phyloP scores from a whole-genome alignment of 2,329 filamentous ascomycete species.

The Colletotrichum sp. region DNA sequence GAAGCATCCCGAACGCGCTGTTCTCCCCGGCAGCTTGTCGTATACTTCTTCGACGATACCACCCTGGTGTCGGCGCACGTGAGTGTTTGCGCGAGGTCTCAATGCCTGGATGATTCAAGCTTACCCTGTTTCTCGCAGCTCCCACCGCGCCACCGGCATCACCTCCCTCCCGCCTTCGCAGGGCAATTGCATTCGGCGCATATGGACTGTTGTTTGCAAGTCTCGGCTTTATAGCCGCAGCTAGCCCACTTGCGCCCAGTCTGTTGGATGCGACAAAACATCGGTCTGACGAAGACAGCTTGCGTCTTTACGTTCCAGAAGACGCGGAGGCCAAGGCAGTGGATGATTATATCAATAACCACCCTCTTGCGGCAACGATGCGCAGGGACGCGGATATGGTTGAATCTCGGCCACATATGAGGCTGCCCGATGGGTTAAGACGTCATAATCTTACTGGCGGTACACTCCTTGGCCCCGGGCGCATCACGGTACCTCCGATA shows the following conservation, averaged over 20 bases:
- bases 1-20: not conserved
- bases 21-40: not conserved
- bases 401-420: constrained; percentile 86
- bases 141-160: not conserved
- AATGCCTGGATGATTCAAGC: not conserved
- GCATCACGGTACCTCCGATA: constrained; percentile 81
- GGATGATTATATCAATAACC: constrained; percentile 75
- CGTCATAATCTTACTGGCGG: constrained; percentile 82
- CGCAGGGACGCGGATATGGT: constrained; percentile 69
- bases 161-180: constrained; percentile 5
- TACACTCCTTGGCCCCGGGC: constrained; percentile 75
- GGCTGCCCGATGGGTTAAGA: constrained; percentile 75
- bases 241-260: constrained; percentile 51
- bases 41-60: not conserved
- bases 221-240: constrained; percentile 62
- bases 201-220: constrained; percentile 46
- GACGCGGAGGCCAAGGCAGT: constrained; percentile 63
- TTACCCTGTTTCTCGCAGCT: not conserved
- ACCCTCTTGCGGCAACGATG: constrained; percentile 75
- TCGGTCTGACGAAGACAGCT: constrained; percentile 70
- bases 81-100: not conserved
- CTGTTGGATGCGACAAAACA: constrained; percentile 7
- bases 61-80: not conserved
- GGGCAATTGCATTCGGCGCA: constrained; percentile 3
- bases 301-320: constrained; percentile 65